A percentile compares a stretch with the other conserved stretches of the same genome.
These are phyloP conservation scores for Fragilariopsis cylindrus DNA, from an alignment of 108 stramenopile genomes.

Conservation along the genomic window DNA sequence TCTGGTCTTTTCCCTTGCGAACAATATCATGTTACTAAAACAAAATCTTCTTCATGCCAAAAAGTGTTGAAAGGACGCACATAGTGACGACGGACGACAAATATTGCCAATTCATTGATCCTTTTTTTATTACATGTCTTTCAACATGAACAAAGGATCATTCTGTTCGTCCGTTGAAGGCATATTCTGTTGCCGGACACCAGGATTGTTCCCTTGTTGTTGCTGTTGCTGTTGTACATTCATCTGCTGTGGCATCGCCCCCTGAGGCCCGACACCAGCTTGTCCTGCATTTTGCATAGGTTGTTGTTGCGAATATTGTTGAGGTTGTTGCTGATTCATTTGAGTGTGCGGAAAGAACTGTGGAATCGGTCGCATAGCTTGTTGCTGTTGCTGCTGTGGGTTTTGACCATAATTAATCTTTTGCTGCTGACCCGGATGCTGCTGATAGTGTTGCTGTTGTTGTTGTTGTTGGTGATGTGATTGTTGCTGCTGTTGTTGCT, in stretches of 20 bases:
- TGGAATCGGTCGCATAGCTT: slow-evolving; percentile 31
- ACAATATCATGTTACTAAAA: no score
- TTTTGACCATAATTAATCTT: slow-evolving; percentile 16
- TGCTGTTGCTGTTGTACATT: slow-evolving; percentile 15
- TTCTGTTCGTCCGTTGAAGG: slow-evolving; percentile 25
- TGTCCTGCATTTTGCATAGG: slow-evolving; percentile 26
- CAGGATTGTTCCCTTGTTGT: background rate
- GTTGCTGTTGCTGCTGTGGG: slow-evolving; percentile 4
- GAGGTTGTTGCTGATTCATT: slow-evolving; percentile 3
- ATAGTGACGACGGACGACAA: no score
- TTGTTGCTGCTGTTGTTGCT: slow-evolving; percentile 35
- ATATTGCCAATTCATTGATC: no score
- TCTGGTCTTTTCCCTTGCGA: no score
- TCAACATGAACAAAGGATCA: slow-evolving; percentile 43
- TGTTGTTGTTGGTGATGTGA: slow-evolving; percentile 32
- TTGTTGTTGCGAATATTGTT: slow-evolving; percentile 19
- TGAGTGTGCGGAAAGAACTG: slow-evolving; percentile 17
- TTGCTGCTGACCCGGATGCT: slow-evolving; percentile 14
- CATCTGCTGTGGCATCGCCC: slow-evolving; percentile 19
- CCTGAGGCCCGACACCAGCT: slow-evolving; percentile 17
- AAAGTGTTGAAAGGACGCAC: no score
- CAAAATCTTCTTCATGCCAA: no score
- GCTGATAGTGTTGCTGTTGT: slow-evolving; percentile 31
- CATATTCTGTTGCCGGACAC: background rate
- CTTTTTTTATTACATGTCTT: slow-evolving; percentile 27